These are phyloP conservation scores for Isatis tinctoria DNA, from an alignment of 345 rosid species.

Conservation along the genomic window DNA sequence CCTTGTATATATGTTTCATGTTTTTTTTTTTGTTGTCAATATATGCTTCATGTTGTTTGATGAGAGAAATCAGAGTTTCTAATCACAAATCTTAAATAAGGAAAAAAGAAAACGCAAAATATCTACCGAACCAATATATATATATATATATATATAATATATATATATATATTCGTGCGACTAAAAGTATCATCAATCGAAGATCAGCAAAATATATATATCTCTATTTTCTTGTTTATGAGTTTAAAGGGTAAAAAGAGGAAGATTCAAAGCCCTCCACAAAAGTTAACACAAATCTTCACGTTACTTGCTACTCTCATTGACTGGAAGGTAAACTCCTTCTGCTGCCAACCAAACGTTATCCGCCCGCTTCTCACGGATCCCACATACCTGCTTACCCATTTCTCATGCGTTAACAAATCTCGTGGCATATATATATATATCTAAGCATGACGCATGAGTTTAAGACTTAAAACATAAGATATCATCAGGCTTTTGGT, in stretches of 20 bases:
- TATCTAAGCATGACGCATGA: background rate
- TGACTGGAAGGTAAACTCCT: constrained; percentile 86
- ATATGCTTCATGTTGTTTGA: background rate
- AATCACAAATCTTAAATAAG: background rate
- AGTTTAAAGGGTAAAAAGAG: constrained; percentile 18
- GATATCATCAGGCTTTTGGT: background rate
- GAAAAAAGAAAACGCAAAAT: background rate
- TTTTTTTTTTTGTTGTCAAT: no score
- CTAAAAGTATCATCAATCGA: background rate
- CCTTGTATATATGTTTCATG: no score
- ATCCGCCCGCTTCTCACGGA: constrained; percentile 79
- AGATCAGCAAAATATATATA: constrained; percentile 18
- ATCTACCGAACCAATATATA: constrained; percentile 10
- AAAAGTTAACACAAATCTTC: constrained; percentile 5
- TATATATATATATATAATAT: constrained; percentile 17
- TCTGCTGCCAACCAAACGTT: constrained; percentile 97
- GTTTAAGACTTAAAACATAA: background rate
- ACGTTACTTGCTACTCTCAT: constrained; percentile 42
- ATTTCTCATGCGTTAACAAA: background rate
- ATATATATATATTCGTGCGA: constrained; percentile 5
- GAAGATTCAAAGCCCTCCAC: background rate
- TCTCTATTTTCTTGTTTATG: constrained; percentile 18
- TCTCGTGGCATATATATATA: background rate
- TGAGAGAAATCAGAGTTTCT: background rate
- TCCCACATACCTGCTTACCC: constrained; percentile 65